Evolutionary conservation across 306 rosid genomes (phyloP), one percentile per base, ranked within the genome.

Genomic region (Ormosia emarginata): DNA sequence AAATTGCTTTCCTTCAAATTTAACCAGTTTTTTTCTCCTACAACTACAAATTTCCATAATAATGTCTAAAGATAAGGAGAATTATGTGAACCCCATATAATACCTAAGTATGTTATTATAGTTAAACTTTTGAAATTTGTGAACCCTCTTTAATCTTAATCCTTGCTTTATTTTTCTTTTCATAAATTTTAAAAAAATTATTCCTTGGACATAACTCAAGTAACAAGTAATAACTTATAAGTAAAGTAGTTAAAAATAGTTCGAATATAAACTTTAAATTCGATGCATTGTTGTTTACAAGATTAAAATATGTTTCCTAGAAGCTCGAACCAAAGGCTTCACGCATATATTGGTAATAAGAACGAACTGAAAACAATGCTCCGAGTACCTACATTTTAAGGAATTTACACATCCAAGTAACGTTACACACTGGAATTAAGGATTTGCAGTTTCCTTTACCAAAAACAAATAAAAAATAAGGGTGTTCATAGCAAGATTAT

Each of bases 1-100:
- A 17, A 69, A 44, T 79, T 44, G 39, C 78, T 70, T 70, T 70
- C 53, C 71, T 72, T 72, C 65, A 50, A 50, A 13, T 12, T 70
- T 14, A 32, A 49, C 75, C 30, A 43, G 0, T 1, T 49, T 33
- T 33, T 32, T 14, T 7, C 40, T 46, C 17, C 4, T 33, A 1
- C 65, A 8, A 36, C 62, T 34, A 53, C 65, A 53, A 33, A 52
- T 33, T 71, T 71, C 4, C 76, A 50, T 71, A 14, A 13, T 32
- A 37, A 37, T 37, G 41, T 37, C 6, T 29, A 64, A 36, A 10
- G 61, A 70, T 30, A 70, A 4, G 5, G 59, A 70, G 59, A 70
- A 68, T 10, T 70, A 2, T 11, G 75, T 12, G 44, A 70, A 30
- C 57, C 58, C 11, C 61, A 70, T 7, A 13, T 49, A 50, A 3